phyloP scores from a whole-genome alignment of 2,329 filamentous ascomycete species.

The Celoporthe dispersa region DNA sequence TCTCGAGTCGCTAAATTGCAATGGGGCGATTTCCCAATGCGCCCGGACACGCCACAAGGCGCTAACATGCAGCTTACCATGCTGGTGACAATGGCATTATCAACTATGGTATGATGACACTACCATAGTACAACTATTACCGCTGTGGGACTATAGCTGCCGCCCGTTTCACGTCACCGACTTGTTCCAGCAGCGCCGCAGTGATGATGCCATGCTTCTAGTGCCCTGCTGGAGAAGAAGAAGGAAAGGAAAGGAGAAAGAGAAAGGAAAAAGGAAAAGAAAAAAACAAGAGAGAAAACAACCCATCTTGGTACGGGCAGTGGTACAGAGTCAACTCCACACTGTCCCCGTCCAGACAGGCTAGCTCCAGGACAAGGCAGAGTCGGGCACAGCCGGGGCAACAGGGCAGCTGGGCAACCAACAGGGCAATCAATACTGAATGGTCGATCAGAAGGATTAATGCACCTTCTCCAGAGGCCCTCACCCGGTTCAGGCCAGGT shows the following conservation, averaged over 20 bases:
- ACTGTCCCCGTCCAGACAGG: neutral
- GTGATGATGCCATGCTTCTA: too few relatives aligned
- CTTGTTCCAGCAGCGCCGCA: too few relatives aligned
- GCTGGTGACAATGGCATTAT: too few relatives aligned
- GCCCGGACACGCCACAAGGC: neutral
- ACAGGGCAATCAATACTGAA: slow-evolving; percentile 5
- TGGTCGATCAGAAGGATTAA: neutral
- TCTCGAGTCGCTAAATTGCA: neutral
- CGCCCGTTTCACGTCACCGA: too few relatives aligned
- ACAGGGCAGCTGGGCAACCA: neutral
- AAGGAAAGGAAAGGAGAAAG: too few relatives aligned
- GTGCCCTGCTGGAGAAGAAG: too few relatives aligned
- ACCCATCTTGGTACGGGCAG: too few relatives aligned
- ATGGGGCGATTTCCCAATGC: neutral
- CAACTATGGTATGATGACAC: neutral
- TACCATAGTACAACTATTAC: neutral
- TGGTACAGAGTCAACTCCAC: too few relatives aligned
- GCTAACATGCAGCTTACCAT: slow-evolving; percentile 1
- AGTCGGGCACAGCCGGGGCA: neutral
- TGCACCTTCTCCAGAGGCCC: neutral
- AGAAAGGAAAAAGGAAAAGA: too few relatives aligned
- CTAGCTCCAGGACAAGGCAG: neutral
- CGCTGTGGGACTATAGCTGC: too few relatives aligned
- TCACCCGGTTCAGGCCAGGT: neutral
- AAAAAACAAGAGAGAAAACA: too few relatives aligned